Evolutionary conservation across 2,329 filamentous ascomycete genomes (phyloP).

Genomic region (Fusarium sp.): DNA sequence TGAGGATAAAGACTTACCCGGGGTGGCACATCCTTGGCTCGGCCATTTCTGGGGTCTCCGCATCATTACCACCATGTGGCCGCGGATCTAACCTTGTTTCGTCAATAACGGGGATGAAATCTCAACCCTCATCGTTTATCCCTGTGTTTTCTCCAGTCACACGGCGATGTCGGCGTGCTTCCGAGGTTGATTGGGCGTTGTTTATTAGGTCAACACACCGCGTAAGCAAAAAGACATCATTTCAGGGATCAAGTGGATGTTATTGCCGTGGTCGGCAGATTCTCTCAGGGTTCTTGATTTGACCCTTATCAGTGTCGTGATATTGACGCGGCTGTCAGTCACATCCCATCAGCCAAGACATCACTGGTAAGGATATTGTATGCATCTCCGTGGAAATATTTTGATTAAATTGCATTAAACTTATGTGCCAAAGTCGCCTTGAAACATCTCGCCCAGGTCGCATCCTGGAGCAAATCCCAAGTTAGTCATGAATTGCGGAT

Average conservation of each 20-base stretch:
- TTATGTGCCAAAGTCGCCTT: conserved; percentile 57
- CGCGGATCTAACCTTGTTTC: conserved; percentile 45
- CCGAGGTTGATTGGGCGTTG: conserved; percentile 4
- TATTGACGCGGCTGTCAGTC: background rate
- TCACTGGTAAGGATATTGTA: background rate
- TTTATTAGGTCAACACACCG: background rate
- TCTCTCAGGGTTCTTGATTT: background rate
- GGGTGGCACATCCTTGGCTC: conserved; percentile 4
- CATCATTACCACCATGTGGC: conserved; percentile 23
- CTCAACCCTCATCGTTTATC: conserved; percentile 34
- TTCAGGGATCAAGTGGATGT: background rate
- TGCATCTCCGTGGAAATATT: conserved; percentile 14
- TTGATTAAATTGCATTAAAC: conserved; percentile 38
- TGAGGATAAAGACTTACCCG: conserved; percentile 47
- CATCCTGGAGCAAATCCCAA: conserved; percentile 75
- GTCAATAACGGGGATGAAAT: conserved; percentile 41
- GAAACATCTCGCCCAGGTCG: conserved; percentile 68
- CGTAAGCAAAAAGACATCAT: background rate
- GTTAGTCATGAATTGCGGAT: conserved; percentile 77
- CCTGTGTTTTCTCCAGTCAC: conserved; percentile 9
- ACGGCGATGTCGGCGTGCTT: conserved; percentile 14
- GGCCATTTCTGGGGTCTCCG: conserved; percentile 17
- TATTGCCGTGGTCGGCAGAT: background rate
- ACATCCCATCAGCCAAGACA: background rate
- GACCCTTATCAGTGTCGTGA: background rate